A percentile compares a stretch with the other conserved stretches of the same genome.
phyloP scores from a whole-genome alignment of 345 rosid species.

The Arabis hirsuta region DNA sequence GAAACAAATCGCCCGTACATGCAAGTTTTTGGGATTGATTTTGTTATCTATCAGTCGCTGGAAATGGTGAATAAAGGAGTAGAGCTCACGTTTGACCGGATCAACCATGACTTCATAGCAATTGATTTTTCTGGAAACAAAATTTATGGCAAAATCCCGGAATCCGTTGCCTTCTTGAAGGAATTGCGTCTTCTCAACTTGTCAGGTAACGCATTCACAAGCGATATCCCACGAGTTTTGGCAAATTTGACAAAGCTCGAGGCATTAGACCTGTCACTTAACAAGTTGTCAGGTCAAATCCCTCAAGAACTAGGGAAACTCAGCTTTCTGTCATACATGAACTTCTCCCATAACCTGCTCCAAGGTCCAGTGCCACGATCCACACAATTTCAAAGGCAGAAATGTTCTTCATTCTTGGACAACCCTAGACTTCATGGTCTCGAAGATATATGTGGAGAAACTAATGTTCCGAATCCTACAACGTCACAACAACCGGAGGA shows the following conservation, averaged over 20 bases:
- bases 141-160: conserved; percentile 21
- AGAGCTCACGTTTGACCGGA: conserved; percentile 1
- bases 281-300: conserved; percentile 23
- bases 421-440: conserved; percentile 12
- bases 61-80: conserved; percentile 21
- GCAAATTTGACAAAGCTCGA: conserved; percentile 18
- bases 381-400: conserved; percentile 8
- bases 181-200: conserved; percentile 8
- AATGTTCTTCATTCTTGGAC: conserved; percentile 1
- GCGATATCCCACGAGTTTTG: conserved; percentile 4
- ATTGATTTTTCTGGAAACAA: conserved; percentile 31
- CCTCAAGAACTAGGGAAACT: conserved; percentile 24
- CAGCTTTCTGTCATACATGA: conserved; percentile 8
- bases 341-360: conserved; percentile 19
- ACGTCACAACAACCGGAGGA: not conserved
- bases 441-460: not conserved
- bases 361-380: conserved; percentile 12
- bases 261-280: conserved; percentile 1
- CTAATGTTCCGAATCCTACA: not conserved
- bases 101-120: conserved; percentile 11
- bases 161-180: too few species aligned
- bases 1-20: not conserved
- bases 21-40: not conserved
- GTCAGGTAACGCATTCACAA: not conserved
- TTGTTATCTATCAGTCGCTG: not conserved